Evolutionary conservation across 1,139 yeast species (phyloP).

Genomic region (Hansenula sp.): DNA sequence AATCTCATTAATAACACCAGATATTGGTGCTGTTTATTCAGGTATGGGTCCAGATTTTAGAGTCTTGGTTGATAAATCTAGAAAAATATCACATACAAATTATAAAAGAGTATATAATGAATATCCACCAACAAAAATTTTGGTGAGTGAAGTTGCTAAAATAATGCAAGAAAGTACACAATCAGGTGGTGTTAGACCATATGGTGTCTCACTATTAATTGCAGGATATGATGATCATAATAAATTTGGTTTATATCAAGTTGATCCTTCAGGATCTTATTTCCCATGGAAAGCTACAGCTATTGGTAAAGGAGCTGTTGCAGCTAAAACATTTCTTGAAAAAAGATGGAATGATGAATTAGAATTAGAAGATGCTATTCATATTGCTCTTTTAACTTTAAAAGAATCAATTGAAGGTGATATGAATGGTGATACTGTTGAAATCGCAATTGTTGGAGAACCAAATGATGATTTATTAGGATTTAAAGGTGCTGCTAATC

Average conservation of each 20-base stretch:
- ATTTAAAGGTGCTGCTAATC: conserved; percentile 73
- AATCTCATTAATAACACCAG: conserved; percentile 84
- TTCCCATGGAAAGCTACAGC: conserved; percentile 99
- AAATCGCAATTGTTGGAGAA: conserved; percentile 82
- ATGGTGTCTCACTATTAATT: conserved; percentile 88
- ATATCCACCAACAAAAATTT: conserved; percentile 92
- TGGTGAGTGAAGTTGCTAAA: conserved; percentile 92
- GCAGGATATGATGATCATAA: conserved; percentile 90
- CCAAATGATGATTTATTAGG: conserved; percentile 82
- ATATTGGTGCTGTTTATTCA: conserved; percentile 93
- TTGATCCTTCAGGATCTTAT: conserved; percentile 96
- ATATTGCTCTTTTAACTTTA: conserved; percentile 87
- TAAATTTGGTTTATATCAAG: conserved; percentile 87
- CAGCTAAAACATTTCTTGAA: conserved; percentile 95
- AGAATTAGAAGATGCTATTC: conserved; percentile 97
- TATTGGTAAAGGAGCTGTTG: conserved; percentile 89
- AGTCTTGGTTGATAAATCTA: conserved; percentile 87
- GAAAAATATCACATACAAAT: conserved; percentile 89
- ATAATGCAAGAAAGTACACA: conserved; percentile 98
- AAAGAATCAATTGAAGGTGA: conserved; percentile 98
- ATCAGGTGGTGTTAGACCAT: conserved; percentile 95
- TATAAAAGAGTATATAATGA: conserved; percentile 93
- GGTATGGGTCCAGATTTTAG: conserved; percentile 99
- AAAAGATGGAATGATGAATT: conserved; percentile 97
- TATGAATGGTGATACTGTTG: conserved; percentile 94